Conservation (phyloP, 305 asterid genomes). For the Fraxinus sp. region DNA sequence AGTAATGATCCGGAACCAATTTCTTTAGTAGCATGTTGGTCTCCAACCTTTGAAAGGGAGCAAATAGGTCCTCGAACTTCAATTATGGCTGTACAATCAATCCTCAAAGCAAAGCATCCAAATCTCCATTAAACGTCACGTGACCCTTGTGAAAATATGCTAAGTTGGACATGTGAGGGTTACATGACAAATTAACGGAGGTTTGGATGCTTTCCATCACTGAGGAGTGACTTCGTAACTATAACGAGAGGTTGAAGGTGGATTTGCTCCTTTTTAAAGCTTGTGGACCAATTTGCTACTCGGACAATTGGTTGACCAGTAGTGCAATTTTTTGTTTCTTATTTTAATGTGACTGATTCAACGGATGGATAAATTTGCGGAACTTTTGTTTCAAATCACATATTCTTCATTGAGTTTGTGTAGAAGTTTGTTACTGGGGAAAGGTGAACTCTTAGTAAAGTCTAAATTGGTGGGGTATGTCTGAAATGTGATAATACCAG, state of each 20-base stretch:
- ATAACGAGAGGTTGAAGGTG: background rate
- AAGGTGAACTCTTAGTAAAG: background rate
- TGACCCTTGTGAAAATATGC: background rate
- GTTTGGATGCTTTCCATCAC: background rate
- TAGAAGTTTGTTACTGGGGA: background rate
- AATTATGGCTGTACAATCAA: background rate
- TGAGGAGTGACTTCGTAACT: background rate
- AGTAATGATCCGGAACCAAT: background rate
- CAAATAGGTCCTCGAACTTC: background rate
- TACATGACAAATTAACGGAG: background rate
- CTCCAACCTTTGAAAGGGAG: background rate
- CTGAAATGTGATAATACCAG: background rate
- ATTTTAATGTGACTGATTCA: background rate
- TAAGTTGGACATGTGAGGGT: background rate
- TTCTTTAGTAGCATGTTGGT: background rate
- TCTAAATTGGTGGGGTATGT: background rate
- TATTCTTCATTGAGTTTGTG: background rate
- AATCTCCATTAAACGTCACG: background rate
- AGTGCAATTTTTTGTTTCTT: background rate
- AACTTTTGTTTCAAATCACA: background rate
- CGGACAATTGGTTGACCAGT: background rate
- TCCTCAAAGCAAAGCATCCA: background rate
- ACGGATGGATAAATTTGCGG: background rate
- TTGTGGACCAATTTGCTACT: background rate
- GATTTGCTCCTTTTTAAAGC: background rate